Percentiles rank a stretch among this genome's conserved stretches.
phyloP scores from a whole-genome alignment of 805 yeast species.

The Sugiyamaella marilandica region DNA sequence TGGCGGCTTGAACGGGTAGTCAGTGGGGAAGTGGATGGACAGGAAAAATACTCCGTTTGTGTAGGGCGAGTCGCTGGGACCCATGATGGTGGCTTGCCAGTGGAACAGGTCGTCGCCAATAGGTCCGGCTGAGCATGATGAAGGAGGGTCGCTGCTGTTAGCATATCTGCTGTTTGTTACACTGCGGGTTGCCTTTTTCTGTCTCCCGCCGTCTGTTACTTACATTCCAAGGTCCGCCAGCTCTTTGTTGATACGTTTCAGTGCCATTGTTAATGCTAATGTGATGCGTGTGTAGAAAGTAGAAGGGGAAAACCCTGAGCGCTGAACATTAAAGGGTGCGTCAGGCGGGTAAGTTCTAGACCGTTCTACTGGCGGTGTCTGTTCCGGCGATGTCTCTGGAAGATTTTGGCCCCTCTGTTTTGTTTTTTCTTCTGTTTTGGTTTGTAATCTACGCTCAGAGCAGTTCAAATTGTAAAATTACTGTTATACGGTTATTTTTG shows the following conservation, averaged over 20 bases:
- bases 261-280: slow-evolving; percentile 54
- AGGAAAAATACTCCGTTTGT: slow-evolving; percentile 94
- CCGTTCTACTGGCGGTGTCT: neutral
- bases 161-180: neutral
- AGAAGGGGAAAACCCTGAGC: slow-evolving; percentile 7
- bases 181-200: neutral
- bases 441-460: neutral
- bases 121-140: slow-evolving; percentile 98
- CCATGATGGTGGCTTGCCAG: slow-evolving; percentile 99
- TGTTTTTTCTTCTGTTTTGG: neutral
- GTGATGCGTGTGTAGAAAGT: slow-evolving; percentile 7
- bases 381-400: neutral
- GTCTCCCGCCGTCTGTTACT: slow-evolving; percentile 34
- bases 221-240: slow-evolving; percentile 90
- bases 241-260: slow-evolving; percentile 94
- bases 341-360: slow-evolving; percentile 4
- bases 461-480: too few relatives aligned
- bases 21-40: slow-evolving; percentile 96
- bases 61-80: slow-evolving; percentile 89
- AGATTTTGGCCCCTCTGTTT: neutral
- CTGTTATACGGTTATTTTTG: too few relatives aligned
- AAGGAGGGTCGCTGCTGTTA: slow-evolving; percentile 82
- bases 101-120: slow-evolving; percentile 96
- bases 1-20: slow-evolving; percentile 98
- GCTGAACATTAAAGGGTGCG: neutral